Percentiles rank a stretch among this genome's conserved stretches.
These are phyloP conservation scores for Pleodorina starrii DNA, from an alignment of 139 green algal species.

Conservation along the genomic window DNA sequence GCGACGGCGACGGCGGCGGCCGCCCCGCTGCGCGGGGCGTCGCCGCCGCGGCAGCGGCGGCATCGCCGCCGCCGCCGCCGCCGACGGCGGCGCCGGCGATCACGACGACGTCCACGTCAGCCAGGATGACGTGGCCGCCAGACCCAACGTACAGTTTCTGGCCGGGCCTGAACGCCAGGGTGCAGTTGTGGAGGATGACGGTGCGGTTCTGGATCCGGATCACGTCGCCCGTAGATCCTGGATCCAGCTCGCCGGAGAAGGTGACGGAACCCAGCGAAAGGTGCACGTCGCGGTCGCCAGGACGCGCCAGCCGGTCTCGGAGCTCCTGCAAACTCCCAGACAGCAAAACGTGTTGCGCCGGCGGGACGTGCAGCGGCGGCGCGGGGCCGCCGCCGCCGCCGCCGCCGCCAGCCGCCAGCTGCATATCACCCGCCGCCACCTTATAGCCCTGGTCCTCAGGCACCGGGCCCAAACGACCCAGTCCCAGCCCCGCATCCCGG, in stretches of 20 bases:
- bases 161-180: not conserved
- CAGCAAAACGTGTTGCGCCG: conserved; percentile 35
- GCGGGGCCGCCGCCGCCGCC: not conserved
- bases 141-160: conserved; percentile 15
- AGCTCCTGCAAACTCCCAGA: conserved; percentile 30
- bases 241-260: conserved; percentile 35
- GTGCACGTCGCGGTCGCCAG: conserved; percentile 15
- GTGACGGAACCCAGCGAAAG: conserved; percentile 11
- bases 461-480: not conserved
- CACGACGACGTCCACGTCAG: conserved; percentile 16
- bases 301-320: not conserved
- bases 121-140: conserved; percentile 14
- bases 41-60: not conserved
- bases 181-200: conserved; percentile 38
- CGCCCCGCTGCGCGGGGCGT: not conserved
- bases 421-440: not conserved
- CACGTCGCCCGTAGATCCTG: not conserved
- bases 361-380: not conserved
- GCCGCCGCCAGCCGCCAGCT: not conserved
- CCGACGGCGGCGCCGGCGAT: not conserved
- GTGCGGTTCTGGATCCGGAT: conserved; percentile 26
- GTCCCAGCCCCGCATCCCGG: not conserved
- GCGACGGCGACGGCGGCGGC: not conserved
- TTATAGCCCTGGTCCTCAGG: not conserved
- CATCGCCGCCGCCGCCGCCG: not conserved